Percentiles rank a stretch among this genome's conserved stretches.
Conservation (phyloP, 139 green algal genomes). For the Micromonas commoda region DNA sequence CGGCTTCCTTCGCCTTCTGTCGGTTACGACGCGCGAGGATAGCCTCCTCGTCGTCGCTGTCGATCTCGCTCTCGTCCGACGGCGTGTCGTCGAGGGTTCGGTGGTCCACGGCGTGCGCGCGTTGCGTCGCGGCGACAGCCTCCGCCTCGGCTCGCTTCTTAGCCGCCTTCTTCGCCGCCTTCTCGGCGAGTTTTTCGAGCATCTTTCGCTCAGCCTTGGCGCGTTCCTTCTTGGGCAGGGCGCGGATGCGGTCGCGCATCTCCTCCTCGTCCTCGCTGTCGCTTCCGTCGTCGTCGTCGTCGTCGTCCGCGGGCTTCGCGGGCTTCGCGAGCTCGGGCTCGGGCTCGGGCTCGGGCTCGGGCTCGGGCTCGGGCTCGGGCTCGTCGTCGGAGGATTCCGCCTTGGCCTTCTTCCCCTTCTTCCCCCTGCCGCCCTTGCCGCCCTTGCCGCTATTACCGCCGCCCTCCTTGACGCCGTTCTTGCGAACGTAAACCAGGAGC, state of each 20-base stretch:
- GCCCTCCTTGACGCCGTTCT: slow-evolving; percentile 23
- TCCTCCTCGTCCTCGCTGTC: slow-evolving; percentile 10
- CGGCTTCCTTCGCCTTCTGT: neutral
- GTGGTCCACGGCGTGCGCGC: neutral
- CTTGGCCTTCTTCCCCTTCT: slow-evolving; percentile 9
- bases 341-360: neutral
- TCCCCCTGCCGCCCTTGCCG: neutral
- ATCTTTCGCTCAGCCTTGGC: slow-evolving; percentile 23
- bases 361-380: neutral
- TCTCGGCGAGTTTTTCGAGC: neutral
- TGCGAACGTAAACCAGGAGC: slow-evolving; percentile 27
- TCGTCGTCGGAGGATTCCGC: neutral
- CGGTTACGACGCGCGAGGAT: neutral
- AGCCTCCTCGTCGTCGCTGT: slow-evolving; percentile 12
- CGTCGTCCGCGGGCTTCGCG: neutral
- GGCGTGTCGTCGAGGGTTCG: neutral
- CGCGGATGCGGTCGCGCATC: slow-evolving; percentile 2
- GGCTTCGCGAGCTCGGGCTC: neutral
- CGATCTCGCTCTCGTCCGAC: slow-evolving; percentile 2
- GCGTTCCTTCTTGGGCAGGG: slow-evolving; percentile 22
- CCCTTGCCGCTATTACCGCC: slow-evolving; percentile 2
- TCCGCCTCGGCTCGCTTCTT: neutral
- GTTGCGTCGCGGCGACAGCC: neutral
- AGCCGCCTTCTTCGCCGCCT: slow-evolving; percentile 3
- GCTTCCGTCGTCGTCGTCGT: neutral